A percentile compares a stretch with the other conserved stretches of the same genome.
Evolutionary conservation across 2,329 filamentous ascomycete genomes (phyloP).

Genomic region (Cordyceps farinosa): DNA sequence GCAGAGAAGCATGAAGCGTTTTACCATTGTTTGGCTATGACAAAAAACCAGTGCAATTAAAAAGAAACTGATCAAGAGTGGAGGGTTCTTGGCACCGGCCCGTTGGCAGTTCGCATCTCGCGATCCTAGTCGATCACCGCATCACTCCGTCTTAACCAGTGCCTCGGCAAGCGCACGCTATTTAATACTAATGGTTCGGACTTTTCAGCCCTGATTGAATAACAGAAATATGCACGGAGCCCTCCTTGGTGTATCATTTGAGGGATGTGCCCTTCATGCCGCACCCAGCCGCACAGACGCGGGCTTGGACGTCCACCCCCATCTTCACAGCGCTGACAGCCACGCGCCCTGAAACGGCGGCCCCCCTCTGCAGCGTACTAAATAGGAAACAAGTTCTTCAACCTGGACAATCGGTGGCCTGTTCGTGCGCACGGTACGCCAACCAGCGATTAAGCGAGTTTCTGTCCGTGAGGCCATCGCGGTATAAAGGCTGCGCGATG

Average conservation of each 20-base stretch:
- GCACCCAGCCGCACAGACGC: constrained; percentile 3
- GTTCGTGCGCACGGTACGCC: not conserved
- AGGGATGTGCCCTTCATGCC: not conserved
- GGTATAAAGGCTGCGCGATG: constrained; percentile 4
- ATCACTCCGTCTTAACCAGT: not conserved
- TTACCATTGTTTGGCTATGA: no score
- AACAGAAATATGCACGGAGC: not conserved
- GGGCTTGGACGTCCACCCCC: constrained; percentile 8
- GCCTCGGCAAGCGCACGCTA: not conserved
- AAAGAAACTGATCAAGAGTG: no score
- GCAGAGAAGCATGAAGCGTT: no score
- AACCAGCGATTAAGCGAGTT: not conserved
- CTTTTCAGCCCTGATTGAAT: not conserved
- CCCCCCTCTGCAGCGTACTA: not conserved
- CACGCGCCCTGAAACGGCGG: not conserved
- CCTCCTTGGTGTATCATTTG: not conserved
- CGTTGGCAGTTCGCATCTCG: not conserved
- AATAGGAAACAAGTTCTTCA: not conserved
- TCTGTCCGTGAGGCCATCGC: not conserved
- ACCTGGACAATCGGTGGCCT: not conserved
- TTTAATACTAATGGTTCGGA: not conserved
- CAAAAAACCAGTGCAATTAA: no score
- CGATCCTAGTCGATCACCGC: not conserved
- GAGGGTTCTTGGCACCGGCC: no score
- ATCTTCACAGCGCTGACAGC: not conserved